Evolutionary conservation across 2,329 filamentous ascomycete species (phyloP).

Genomic region (Nigrospora oryzae): DNA sequence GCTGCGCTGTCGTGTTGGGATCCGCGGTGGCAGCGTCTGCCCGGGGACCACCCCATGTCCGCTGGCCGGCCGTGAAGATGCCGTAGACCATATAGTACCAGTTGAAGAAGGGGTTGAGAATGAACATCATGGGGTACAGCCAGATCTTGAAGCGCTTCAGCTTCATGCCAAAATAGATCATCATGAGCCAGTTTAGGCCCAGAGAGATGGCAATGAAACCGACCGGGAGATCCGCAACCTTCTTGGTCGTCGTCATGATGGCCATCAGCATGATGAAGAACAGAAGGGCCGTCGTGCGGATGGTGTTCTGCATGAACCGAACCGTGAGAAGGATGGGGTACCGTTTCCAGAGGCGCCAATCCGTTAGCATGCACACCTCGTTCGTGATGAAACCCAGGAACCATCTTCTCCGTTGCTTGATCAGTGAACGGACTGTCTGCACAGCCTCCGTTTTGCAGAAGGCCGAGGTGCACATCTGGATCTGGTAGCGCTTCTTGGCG

Average conservation of each 20-base stretch:
- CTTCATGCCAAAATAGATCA: slow-evolving; percentile 90
- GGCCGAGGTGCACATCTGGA: slow-evolving; percentile 93
- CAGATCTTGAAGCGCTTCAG: slow-evolving; percentile 86
- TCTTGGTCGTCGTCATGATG: slow-evolving; percentile 75
- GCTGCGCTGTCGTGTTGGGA: slow-evolving; percentile 63
- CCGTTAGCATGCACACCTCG: slow-evolving; percentile 96
- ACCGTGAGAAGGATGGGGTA: slow-evolving; percentile 83
- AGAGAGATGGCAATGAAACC: slow-evolving; percentile 91
- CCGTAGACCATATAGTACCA: slow-evolving; percentile 98
- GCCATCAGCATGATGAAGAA: slow-evolving; percentile 93
- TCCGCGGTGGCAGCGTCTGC: slow-evolving; percentile 82
- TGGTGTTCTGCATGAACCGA: slow-evolving; percentile 92
- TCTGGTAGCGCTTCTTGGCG: slow-evolving; percentile 85
- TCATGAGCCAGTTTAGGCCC: slow-evolving; percentile 87
- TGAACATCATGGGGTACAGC: slow-evolving; percentile 92
- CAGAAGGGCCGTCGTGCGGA: slow-evolving; percentile 83
- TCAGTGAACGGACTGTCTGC: slow-evolving; percentile 72
- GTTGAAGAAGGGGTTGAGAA: slow-evolving; percentile 94
- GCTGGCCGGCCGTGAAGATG: slow-evolving; percentile 86
- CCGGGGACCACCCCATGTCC: slow-evolving; percentile 91
- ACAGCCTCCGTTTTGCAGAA: slow-evolving; percentile 99
- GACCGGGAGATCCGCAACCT: slow-evolving; percentile 70
- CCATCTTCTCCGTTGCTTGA: slow-evolving; percentile 94
- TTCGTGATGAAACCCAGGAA: slow-evolving; percentile 97
- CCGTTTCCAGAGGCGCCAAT: slow-evolving; percentile 81